A percentile compares a stretch with the other conserved stretches of the same genome.
Evolutionary conservation across 192 early-diverging fungal genomes (phyloP).

Genomic region (Backusella morwellensis): DNA sequence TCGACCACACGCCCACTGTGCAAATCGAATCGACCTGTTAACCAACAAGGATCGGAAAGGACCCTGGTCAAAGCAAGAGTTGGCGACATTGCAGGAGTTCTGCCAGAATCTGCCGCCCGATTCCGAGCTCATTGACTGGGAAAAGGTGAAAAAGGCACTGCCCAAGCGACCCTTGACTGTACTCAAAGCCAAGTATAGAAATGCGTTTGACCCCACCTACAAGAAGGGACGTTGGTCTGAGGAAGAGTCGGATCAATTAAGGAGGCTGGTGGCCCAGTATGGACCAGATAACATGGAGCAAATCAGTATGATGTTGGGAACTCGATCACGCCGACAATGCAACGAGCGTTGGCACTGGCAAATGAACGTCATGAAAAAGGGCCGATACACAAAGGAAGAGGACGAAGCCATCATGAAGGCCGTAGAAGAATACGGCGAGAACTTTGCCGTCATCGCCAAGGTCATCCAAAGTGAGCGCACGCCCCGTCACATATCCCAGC

Average conservation of each 20-base stretch:
- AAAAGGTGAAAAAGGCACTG: not conserved
- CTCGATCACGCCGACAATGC: not conserved
- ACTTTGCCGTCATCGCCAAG: constrained; percentile 18
- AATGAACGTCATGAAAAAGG: constrained; percentile 1
- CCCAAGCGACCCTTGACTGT: not conserved
- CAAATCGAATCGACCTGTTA: not conserved
- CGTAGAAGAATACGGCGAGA: constrained; percentile 13
- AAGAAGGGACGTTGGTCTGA: not conserved
- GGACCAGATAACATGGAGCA: not conserved
- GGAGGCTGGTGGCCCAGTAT: not conserved
- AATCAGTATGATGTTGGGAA: not conserved
- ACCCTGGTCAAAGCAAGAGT: constrained; percentile 25
- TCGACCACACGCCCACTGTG: not conserved
- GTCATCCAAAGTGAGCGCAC: constrained; percentile 16
- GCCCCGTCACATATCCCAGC: constrained; percentile 24
- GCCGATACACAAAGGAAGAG: constrained; percentile 14
- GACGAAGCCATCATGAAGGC: constrained; percentile 16
- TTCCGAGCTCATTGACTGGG: not conserved
- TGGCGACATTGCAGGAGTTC: not conserved
- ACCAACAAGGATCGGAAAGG: not conserved
- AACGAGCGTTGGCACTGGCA: constrained; percentile 20
- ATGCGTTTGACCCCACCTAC: not conserved
- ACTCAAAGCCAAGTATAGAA: not conserved
- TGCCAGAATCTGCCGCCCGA: not conserved
- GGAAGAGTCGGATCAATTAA: constrained; percentile 13